Conservation (phyloP, 192 early-diverging fungal genomes). For the Backusella psychrophila region DNA sequence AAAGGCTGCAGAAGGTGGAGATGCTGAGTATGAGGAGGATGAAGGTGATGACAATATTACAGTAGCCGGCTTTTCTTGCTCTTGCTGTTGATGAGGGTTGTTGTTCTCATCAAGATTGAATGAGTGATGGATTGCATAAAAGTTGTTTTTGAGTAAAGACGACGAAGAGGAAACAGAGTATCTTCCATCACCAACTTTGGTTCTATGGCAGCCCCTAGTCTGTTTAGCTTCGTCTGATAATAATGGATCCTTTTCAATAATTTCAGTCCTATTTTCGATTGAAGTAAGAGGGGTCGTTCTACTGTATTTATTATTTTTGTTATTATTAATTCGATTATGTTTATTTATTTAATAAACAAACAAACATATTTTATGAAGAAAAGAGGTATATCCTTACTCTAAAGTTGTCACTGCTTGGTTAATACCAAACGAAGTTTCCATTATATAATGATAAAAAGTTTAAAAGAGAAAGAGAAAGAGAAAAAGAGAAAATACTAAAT, state of each 20-base stretch:
- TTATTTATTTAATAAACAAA: background rate
- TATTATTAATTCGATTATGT: background rate
- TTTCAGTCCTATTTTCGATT: constrained; percentile 2
- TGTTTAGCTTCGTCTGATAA: background rate
- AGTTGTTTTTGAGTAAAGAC: background rate
- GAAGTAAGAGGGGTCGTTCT: constrained; percentile 7
- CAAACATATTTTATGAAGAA: background rate
- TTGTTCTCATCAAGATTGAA: background rate
- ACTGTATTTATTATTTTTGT: background rate
- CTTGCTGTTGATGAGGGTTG: background rate
- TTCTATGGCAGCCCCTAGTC: background rate
- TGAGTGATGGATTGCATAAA: background rate
- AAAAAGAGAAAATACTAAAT: background rate
- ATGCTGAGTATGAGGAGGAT: background rate
- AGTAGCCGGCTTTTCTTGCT: background rate
- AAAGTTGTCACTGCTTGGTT: background rate
- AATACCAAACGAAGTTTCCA: background rate
- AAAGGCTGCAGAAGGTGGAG: background rate
- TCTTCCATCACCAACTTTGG: background rate
- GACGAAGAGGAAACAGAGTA: background rate
- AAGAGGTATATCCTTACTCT: background rate
- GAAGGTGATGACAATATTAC: background rate
- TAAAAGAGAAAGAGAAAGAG: background rate
- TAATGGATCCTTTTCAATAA: background rate
- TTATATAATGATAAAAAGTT: background rate